Conservation (phyloP, 352 stramenopile genomes). For the Phytophthora syringae region DNA sequence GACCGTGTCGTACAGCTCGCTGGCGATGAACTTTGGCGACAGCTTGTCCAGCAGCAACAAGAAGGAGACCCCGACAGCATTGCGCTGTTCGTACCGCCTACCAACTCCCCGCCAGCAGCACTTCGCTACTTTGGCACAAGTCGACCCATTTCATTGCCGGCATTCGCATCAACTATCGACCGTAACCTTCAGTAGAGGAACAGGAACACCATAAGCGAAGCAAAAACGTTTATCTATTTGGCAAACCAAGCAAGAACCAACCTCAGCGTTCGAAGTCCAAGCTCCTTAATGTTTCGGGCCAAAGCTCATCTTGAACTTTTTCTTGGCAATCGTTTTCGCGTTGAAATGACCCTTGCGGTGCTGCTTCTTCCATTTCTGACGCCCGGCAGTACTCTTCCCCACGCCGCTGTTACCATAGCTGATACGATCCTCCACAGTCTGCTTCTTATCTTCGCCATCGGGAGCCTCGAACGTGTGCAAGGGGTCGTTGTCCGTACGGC, state of each 20-base stretch:
- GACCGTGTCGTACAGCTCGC: conserved; percentile 41
- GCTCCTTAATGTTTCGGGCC: conserved; percentile 63
- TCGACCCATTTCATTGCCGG: conserved; percentile 45
- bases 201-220: conserved; percentile 14
- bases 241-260: conserved; percentile 35
- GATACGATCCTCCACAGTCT: conserved; percentile 81
- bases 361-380: conserved; percentile 94
- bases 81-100: conserved; percentile 51
- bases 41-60: conserved; percentile 50
- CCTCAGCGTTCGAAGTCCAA: conserved; percentile 8
- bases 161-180: conserved; percentile 57
- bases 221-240: conserved; percentile 55
- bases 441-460: conserved; percentile 60
- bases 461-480: conserved; percentile 94
- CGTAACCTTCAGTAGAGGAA: conserved; percentile 33
- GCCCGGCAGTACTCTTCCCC: conserved; percentile 92
- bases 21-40: conserved; percentile 55
- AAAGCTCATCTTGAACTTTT: conserved; percentile 78
- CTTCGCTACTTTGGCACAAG: conserved; percentile 66
- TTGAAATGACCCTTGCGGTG: conserved; percentile 94
- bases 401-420: conserved; percentile 91
- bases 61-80: conserved; percentile 42
- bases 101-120: conserved; percentile 70
- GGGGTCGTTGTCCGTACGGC: conserved; percentile 96
- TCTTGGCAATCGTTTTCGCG: conserved; percentile 90